Conservation (phyloP, 371 early-diverging fungal genomes). For the Lichtheimia ramosa region DNA sequence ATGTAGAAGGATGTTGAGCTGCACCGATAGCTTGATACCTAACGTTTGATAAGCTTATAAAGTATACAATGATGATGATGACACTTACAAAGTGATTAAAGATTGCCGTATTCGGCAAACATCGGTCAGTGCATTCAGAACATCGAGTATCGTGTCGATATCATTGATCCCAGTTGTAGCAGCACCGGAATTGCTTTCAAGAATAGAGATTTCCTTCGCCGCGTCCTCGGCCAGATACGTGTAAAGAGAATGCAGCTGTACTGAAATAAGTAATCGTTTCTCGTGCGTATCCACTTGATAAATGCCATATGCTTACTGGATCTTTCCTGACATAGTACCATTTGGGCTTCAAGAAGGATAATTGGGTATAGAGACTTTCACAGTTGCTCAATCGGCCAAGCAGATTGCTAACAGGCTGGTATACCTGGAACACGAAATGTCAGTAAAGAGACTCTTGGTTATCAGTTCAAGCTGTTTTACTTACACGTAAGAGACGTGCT, state of each 20-base stretch:
- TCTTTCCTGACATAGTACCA: slow-evolving; percentile 53
- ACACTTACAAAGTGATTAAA: slow-evolving; percentile 33
- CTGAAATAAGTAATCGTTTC: neutral
- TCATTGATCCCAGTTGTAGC: slow-evolving; percentile 7
- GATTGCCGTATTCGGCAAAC: slow-evolving; percentile 32
- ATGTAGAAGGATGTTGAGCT: neutral
- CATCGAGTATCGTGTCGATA: slow-evolving; percentile 12
- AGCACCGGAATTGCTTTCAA: slow-evolving; percentile 2
- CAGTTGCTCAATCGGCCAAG: slow-evolving; percentile 30
- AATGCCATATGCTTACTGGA: slow-evolving; percentile 20
- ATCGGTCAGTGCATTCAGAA: slow-evolving; percentile 26
- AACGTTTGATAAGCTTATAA: too few species aligned
- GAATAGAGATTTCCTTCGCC: slow-evolving; percentile 23
- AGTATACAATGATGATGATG: too few species aligned
- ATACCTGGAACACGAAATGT: slow-evolving; percentile 12
- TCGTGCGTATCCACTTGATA: neutral
- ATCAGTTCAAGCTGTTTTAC: neutral
- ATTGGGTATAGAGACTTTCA: slow-evolving; percentile 35
- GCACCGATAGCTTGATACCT: slow-evolving; percentile 9
- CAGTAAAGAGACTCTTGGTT: neutral
- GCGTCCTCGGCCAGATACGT: slow-evolving; percentile 32
- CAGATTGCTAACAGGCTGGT: slow-evolving; percentile 32
- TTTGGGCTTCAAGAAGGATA: slow-evolving; percentile 42
- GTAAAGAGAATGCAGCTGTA: slow-evolving; percentile 26
- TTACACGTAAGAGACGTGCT: slow-evolving; percentile 41